Percentiles rank a stretch among this genome's conserved stretches.
These are phyloP conservation scores for Stylonectria norvegica DNA, from an alignment of 2,329 filamentous ascomycete genomes.

Conservation along the genomic window DNA sequence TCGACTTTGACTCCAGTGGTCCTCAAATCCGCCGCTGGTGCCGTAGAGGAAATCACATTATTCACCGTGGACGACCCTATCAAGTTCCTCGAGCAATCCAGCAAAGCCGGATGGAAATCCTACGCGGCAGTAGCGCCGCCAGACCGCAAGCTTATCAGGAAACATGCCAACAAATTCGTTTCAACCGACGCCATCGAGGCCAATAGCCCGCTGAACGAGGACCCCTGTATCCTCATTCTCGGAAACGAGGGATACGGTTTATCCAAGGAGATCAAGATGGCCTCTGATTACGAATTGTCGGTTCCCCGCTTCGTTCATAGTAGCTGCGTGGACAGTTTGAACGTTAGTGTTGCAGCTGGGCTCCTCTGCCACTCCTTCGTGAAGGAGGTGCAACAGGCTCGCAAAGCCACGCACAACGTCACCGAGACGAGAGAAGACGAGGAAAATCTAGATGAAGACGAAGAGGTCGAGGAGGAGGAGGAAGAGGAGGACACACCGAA, in stretches of 20 bases:
- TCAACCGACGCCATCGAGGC: conserved; percentile 49
- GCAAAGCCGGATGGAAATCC: conserved; percentile 72
- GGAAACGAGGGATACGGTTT: conserved; percentile 80
- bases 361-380: conserved; percentile 71
- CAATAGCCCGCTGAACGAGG: conserved; percentile 49
- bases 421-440: too few species aligned
- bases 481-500: too few species aligned
- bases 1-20: conserved; percentile 73
- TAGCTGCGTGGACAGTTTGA: conserved; percentile 78
- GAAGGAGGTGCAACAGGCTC: too few species aligned
- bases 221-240: conserved; percentile 76
- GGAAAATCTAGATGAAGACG: too few species aligned
- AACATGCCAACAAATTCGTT: conserved; percentile 42
- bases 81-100: conserved; percentile 67
- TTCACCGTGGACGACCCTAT: conserved; percentile 66
- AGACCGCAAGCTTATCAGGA: conserved; percentile 31
- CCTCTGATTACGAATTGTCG: conserved; percentile 62
- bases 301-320: conserved; percentile 56
- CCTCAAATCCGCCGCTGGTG: conserved; percentile 84
- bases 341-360: conserved; percentile 85
- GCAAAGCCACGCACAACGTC: too few species aligned
- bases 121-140: conserved; percentile 67
- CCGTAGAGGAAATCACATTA: conserved; percentile 74
- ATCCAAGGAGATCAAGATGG: conserved; percentile 57
- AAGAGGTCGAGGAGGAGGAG: too few species aligned